Evolutionary conservation across 2,329 filamentous ascomycete genomes (phyloP), one percentile per base, ranked within the genome.

Genomic region (Fusarium oxysporum): DNA sequence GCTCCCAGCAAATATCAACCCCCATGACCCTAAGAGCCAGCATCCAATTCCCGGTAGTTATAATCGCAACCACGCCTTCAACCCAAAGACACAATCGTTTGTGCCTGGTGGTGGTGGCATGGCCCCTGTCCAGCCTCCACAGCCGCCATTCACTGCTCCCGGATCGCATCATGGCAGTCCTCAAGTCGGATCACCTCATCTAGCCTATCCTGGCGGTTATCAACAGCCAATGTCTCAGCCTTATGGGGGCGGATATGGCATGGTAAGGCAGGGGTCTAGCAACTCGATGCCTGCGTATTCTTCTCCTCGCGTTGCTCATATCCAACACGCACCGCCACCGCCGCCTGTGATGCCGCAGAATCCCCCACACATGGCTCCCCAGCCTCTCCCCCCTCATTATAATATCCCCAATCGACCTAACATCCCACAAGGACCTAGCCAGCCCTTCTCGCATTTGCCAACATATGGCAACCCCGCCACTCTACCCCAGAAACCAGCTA

Each of bases 61-160:
- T 74, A 94, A 93, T 78, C 89, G 95, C 65, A 83, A 83, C 57
- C 93, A 94, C 76, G 90, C 92, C 17, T 98, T 98, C 84, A 98
- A 98, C 79, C 96, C 95, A 2, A 95, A 97, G 83, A 98, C 93
- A 21, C 93, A 97, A 78, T 93, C 95, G 0, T 98, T 98, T 81
- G 90, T 97, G 30, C 96, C 96, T 51, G 81, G 83, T 23, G 79
- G 83, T 23, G 79, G 89, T 71, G 83, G 85, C 32, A 85, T 88
- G 80, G 82, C 84, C 35, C 83, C 86, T 7, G 84, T 86, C 72
- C 86, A 85, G 44, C 83, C 83, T 37, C 83, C 86, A 10, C 83
- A 85, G 68, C 84, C 84, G 21, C 83, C 85, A 2, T 89, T 86
- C 68, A 85, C 82, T 47, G 85, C 85, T 38, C 83, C 83, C 13